These are phyloP conservation scores for Blastobotrys buckinghamii DNA, from an alignment of 1,139 yeast species.

Conservation along the genomic window DNA sequence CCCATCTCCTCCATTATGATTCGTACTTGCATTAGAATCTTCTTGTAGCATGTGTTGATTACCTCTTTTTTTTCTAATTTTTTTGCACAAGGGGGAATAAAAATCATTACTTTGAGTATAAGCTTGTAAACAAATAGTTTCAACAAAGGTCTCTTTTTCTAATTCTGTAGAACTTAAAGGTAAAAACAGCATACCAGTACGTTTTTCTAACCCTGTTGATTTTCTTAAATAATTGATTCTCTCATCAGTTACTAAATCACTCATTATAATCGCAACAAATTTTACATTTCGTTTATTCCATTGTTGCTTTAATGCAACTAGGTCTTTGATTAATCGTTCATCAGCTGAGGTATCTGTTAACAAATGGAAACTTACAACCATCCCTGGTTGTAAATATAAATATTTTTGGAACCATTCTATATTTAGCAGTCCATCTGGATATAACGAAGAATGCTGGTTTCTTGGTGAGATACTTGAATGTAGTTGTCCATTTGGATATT, in stretches of 20 bases:
- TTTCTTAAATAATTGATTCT: constrained; percentile 38
- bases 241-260: constrained; percentile 32
- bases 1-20: constrained; percentile 9
- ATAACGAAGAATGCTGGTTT: constrained; percentile 33
- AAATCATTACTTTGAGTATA: constrained; percentile 40
- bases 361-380: constrained; percentile 38
- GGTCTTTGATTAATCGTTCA: constrained; percentile 33
- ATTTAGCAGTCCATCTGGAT: constrained; percentile 41
- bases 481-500: constrained; percentile 27
- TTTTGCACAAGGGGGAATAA: constrained; percentile 37
- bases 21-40: neutral
- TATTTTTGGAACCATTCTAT: constrained; percentile 48
- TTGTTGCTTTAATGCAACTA: constrained; percentile 34
- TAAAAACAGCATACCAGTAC: constrained; percentile 40
- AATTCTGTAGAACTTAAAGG: constrained; percentile 36
- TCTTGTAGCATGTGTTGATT: constrained; percentile 5
- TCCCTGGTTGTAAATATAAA: constrained; percentile 39
- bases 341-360: constrained; percentile 32
- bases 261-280: constrained; percentile 32
- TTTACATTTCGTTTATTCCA: constrained; percentile 31
- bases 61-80: constrained; percentile 31
- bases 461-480: constrained; percentile 41
- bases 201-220: constrained; percentile 38
- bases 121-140: constrained; percentile 36
- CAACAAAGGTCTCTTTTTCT: constrained; percentile 38